Base-by-base conservation (phyloP, 345 rosid species). In the Reutealis trisperma region DNA sequence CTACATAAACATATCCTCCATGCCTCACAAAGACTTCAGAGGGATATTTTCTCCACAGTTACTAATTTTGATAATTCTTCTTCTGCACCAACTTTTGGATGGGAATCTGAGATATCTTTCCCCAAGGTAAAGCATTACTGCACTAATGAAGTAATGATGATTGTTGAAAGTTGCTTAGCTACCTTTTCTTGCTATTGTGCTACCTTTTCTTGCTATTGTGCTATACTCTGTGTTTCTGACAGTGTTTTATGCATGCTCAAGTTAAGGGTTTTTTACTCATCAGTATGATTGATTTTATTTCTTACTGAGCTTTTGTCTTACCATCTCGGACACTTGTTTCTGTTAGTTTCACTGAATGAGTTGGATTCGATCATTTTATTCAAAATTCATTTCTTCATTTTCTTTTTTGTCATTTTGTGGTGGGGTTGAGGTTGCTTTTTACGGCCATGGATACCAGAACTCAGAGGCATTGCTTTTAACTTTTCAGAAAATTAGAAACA, bases 1-100 rank as follows among this genome's bases (percentile, higher is more conserved):
- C 77, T 96, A 69, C 89, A 96, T 70, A 88, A 87, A 80, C 87
- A 92, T 76, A 88, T 96, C 25, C 90, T 91, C 51, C 88, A 96
- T 64, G 84, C 88, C 3, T 96, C 99, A 15, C 85, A 85, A 10
- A 85, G 78, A 63, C 98, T 96, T 63, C 83, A 89, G 66, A 88
- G 82, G 66, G 85, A 89, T 45, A 89, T 96, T 63, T 65, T 3
- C 11, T 58, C 41, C 30, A 62, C 88, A 11, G 84, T 87, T 52
- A 3, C 55, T 47, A 78, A 76, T 71, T 85, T 83, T 44, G 75
- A 85, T 65, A 80, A 71, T 19, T 73, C 68, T 21, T 58, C 90
- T 59, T 74, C 66, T 22, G 80, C 73, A 52, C 72, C 84, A 54
- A 88, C 90, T 61, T 93, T 86, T 8, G 99, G 99, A 70, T 93